Percentiles rank a stretch among this genome's conserved stretches.
These are phyloP conservation scores for Triticum urartu DNA, from an alignment of 176 grass and related monocot species.

Conservation along the genomic window DNA sequence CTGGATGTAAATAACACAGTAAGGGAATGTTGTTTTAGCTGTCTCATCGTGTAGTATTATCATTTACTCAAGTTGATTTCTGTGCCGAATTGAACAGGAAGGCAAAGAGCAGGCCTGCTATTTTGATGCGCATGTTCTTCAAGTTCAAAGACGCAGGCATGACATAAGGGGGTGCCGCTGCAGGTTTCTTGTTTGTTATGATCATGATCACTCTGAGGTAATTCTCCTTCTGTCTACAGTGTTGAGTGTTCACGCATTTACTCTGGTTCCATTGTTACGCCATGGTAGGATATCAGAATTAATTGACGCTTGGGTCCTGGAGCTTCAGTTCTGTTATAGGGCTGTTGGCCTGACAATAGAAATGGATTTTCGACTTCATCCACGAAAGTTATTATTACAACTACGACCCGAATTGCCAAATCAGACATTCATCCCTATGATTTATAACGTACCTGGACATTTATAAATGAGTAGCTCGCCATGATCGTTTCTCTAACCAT, in stretches of 20 bases:
- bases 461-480: not conserved
- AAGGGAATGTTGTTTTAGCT: not conserved
- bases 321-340: not conserved
- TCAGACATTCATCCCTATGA: not conserved
- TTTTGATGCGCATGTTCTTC: conserved; percentile 75
- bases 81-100: conserved; percentile 43
- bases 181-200: conserved; percentile 83
- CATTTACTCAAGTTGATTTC: not conserved
- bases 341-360: not conserved
- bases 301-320: not conserved
- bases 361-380: not conserved
- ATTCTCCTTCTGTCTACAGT: not conserved
- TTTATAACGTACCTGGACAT: not conserved
- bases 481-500: not conserved
- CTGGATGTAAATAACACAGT: not conserved
- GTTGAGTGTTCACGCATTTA: not conserved
- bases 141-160: conserved; percentile 79
- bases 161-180: conserved; percentile 75
- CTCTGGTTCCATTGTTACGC: not conserved
- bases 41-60: not conserved
- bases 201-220: conserved; percentile 83
- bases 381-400: not conserved
- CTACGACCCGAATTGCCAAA: not conserved
- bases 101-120: conserved; percentile 81
- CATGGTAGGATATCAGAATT: too few relatives aligned